Evolutionary conservation across 2,329 filamentous ascomycete genomes (phyloP).

Genomic region (Talaromyces sp.): DNA sequence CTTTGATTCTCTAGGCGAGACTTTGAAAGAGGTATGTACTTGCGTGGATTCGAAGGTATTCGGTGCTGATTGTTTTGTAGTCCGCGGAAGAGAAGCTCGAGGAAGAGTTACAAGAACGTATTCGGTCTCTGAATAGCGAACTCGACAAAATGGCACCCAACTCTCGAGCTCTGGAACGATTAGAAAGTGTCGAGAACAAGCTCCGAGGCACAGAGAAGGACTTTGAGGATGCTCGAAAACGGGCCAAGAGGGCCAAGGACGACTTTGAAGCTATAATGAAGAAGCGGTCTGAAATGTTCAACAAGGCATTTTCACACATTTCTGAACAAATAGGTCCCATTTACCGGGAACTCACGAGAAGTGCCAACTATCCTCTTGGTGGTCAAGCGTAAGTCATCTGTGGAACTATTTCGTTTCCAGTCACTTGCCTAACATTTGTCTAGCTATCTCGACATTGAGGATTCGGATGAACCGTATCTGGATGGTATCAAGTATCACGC

Average conservation of each 20-base stretch:
- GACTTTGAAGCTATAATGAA: conserved; percentile 77
- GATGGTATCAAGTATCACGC: conserved; percentile 97
- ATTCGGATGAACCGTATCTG: conserved; percentile 93
- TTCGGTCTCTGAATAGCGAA: conserved; percentile 67
- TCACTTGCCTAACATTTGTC: conserved; percentile 3
- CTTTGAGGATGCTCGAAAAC: conserved; percentile 75
- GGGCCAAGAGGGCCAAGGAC: conserved; percentile 71
- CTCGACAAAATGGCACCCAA: conserved; percentile 95
- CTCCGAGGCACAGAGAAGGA: conserved; percentile 82
- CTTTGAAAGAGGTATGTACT: conserved; percentile 66
- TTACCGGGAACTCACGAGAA: conserved; percentile 91
- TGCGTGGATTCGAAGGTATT: neutral
- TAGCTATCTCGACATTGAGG: conserved; percentile 84
- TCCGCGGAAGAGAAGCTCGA: conserved; percentile 67
- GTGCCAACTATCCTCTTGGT: conserved; percentile 85
- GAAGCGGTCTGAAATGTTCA: conserved; percentile 83
- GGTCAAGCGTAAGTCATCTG: conserved; percentile 57
- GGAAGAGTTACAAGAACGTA: conserved; percentile 69
- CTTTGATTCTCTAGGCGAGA: conserved; percentile 75
- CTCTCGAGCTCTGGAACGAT: conserved; percentile 87
- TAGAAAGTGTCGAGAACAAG: conserved; percentile 78
- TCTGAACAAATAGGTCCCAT: conserved; percentile 89
- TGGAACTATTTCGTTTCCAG: neutral
- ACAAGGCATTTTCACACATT: conserved; percentile 91
- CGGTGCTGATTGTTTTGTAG: conserved; percentile 41